Base-by-base conservation (phyloP, 495 filamentous ascomycete species). In the Pyrenula massariospora region DNA sequence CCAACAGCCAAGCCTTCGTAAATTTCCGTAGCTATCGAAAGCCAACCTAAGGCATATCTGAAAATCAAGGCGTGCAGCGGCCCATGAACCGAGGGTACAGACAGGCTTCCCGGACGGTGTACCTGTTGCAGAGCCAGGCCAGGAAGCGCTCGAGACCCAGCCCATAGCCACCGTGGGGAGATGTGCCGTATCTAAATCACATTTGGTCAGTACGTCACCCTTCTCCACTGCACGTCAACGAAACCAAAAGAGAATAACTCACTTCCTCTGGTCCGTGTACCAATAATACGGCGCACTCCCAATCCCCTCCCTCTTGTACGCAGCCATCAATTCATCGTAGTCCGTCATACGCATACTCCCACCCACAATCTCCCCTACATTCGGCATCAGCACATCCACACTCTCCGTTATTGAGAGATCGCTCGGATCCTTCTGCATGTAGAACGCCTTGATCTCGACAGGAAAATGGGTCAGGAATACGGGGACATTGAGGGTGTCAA, bases 221-320 rank as follows among this genome's bases (percentile, higher is more conserved):
- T 22, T 47, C 25, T 22, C n/a, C n/a, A n/a, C n/a, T n/a, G n/a
- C n/a, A n/a, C n/a, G n/a, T n/a, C n/a, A n/a, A n/a, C n/a, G n/a
- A n/a, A n/a, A n/a, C n/a, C n/a, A n/a, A 23, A 58, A 48, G 47
- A 31, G 31, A 47, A 50, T 21, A 58, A 87, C 89, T 80, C 73
- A 94, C 89, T 95, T 96, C 63, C 93, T 79, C 82, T 95, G 90
- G 72, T 98, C 93, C 10, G 90, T 96, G 76, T 96, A 99, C 93
- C 93, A 98, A 80, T 95, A 98, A 72, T 98, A 98, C 12, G 87
- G 84, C 66, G 82, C 82, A 24, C 87, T 82, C 53, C 85, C 83
- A 65, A 98, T 95, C 52, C 84, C 87, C 68, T 95, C 86, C 58
- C 87, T 80, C 72, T 87, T 82, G 70, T 94, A 97, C 3, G 88